Evolutionary conservation across 345 rosid species (phyloP), one percentile per base, ranked within the genome.

Genomic region (Excoecaria agallocha): DNA sequence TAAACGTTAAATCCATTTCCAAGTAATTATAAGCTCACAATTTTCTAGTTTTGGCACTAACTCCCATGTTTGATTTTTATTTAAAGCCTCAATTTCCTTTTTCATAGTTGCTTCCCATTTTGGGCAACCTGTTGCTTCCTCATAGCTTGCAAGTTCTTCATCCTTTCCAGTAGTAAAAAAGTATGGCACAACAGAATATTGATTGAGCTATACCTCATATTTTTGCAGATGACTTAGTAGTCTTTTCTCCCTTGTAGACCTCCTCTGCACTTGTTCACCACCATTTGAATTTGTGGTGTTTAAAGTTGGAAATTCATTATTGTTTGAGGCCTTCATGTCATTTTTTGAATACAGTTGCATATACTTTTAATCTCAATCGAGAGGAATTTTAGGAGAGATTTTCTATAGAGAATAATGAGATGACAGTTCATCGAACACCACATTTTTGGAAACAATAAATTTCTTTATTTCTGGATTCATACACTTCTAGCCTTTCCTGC

Each of bases 401-500:
- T 68, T 24, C 62, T 43, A 4, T 0, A 11, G 22, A 12, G 7
- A n/a, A 37, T 68, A 20, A 30, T n/a, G n/a, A n/a, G n/a, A n/a
- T n/a, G n/a, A n/a, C n/a, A n/a, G n/a, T n/a, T n/a, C n/a, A n/a
- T n/a, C 69, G 35, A 81, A 73, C 37, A 81, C 60, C 24, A 83
- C 55, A 62, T 78, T 66, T 11, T 24, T 11, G 2, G 70, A 81
- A 4, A 59, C 19, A 7, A 15, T 2, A 49, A 35, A 56, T 13
- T 15, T 70, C 8, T 79, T 65, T 20, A 50, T 81, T 6, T 69
- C 1, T 59, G 19, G 64, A 73, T 84, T 70, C 78, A 83, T 45
- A 12, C 69, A 82, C 19, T 52, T 72, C 66, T 56, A 81, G 0
- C 73, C 54, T 45, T 78, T 84, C 66, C 38, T 76, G 4, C 30